These are phyloP conservation scores for Sesbania bispinosa DNA, from an alignment of 306 rosid species.

Conservation along the genomic window DNA sequence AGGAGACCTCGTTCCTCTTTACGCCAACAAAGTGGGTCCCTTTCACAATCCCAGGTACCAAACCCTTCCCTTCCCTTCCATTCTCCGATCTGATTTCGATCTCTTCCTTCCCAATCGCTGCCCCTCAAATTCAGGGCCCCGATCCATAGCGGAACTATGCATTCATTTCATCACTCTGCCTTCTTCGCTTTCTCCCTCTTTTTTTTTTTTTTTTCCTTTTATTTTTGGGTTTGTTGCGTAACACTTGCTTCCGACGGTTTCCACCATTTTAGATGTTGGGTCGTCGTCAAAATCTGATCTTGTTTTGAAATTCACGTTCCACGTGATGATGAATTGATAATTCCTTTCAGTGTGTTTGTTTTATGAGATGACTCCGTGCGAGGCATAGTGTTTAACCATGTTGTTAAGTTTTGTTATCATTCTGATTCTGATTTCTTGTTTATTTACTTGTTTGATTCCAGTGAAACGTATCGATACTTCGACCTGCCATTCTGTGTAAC, in stretches of 20 bases:
- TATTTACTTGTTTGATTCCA: slow-evolving; percentile 34
- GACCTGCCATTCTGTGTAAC: slow-evolving; percentile 78
- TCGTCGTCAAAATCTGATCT: slow-evolving; percentile 23
- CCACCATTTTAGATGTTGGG: slow-evolving; percentile 16
- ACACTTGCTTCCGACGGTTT: background rate
- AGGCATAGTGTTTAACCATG: background rate
- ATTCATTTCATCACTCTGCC: background rate
- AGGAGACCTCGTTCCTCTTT: slow-evolving; percentile 59
- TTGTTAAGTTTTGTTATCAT: background rate
- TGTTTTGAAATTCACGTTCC: background rate
- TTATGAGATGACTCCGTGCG: background rate
- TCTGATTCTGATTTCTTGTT: background rate
- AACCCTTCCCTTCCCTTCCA: too few relatives aligned
- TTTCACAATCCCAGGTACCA: slow-evolving; percentile 83
- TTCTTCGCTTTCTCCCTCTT: too few relatives aligned
- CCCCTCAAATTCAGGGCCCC: background rate
- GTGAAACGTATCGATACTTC: slow-evolving; percentile 78
- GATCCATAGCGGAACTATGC: background rate
- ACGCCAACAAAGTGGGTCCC: slow-evolving; percentile 85
- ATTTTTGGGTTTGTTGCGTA: background rate
- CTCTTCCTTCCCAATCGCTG: background rate
- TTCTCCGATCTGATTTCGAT: background rate
- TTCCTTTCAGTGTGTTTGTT: background rate
- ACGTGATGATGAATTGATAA: background rate
- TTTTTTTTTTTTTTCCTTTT: too few relatives aligned